phyloP scores from a whole-genome alignment of 768 basidiomycete species.

The Multifurca ochricompacta region DNA sequence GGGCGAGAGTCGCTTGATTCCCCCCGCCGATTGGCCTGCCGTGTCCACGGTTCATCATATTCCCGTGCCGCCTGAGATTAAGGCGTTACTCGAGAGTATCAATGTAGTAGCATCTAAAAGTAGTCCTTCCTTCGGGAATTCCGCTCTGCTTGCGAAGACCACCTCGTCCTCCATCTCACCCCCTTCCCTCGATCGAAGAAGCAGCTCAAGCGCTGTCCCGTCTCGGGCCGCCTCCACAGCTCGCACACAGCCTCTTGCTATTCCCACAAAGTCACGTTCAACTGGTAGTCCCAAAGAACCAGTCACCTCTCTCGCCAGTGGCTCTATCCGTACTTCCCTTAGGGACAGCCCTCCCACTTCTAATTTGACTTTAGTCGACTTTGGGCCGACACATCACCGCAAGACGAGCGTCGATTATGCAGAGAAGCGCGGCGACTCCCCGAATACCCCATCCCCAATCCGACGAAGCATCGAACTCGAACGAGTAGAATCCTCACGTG shows the following conservation, averaged over 20 bases:
- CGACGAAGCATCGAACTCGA: conserved; percentile 55
- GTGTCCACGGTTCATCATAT: conserved; percentile 70
- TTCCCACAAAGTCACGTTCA: conserved; percentile 42
- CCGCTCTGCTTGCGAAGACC: conserved; percentile 4
- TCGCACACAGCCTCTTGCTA: conserved; percentile 24
- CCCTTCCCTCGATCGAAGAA: conserved; percentile 19
- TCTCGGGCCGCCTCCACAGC: conserved; percentile 17
- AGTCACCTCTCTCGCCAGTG: conserved; percentile 33
- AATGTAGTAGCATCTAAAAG: conserved; percentile 30
- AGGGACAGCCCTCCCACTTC: conserved; percentile 40
- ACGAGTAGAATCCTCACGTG: conserved; percentile 38
- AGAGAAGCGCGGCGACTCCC: conserved; percentile 48
- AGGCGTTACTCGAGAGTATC: conserved; percentile 51
- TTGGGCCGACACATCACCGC: conserved; percentile 38
- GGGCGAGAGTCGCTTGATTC: conserved; percentile 54
- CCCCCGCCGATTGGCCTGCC: conserved; percentile 70
- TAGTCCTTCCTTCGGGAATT: conserved; percentile 18
- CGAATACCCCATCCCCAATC: conserved; percentile 51
- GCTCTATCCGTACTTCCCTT: conserved; percentile 34
- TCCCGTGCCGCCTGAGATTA: conserved; percentile 65
- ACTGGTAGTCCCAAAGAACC: conserved; percentile 47
- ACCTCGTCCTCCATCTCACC: conserved; percentile 21
- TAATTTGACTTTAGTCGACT: conserved; percentile 40
- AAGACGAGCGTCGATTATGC: conserved; percentile 33
- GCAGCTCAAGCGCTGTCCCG: conserved; percentile 22